Base-by-base conservation (phyloP, 768 basidiomycete species). In the Mycena capillaripes region DNA sequence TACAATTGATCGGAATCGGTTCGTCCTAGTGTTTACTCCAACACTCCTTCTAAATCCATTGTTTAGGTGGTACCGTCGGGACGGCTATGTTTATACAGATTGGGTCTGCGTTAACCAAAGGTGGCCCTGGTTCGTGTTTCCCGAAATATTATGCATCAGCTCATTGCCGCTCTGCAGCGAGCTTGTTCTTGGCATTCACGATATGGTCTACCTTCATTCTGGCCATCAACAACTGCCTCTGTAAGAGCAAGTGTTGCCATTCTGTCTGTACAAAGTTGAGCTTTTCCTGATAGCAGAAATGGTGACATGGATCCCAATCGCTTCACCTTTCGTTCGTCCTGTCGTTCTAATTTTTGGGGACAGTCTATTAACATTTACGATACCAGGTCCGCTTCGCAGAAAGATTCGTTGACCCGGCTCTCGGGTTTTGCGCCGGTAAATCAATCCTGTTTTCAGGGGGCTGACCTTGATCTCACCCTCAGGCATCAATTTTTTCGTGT, bases 231-330 rank as follows among this genome's bases (percentile, higher is more conserved):
- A 87, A 86, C 60, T 89, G 88, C 65, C 79, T 84, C 3, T 78
- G 84, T 86, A 70, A 38, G 85, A 17, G n/a, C 53, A 32, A 27
- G 23, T 23, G 32, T 4, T 16, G 2, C 21, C 34, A 16, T 38
- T 40, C 30, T 57, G 30, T 21, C 38, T 63, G 82, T 52, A 44
- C 27, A n/a, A 21, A 36, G 42, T 44, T 46, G 38, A 62, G 9
- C 68, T 81, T 84, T 34, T 3, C 70, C 86, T 29, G 34, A 23
- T 72, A 88, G 94, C 92, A 42, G 94, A 95, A 81, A 94, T 95
- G 93, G 92, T 93, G 34, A 89, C 91, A n/a, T 91, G 90, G 83
- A 93, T 93, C 7, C 94, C 94, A 7, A 90, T 95, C 74, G 89
- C 92, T 8, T 93, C 94, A 7, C 91, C 92, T 7, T 94, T 94